A percentile compares a stretch with the other conserved stretches of the same genome.
phyloP scores from a whole-genome alignment of 23 red algal species.

The Gracilariopsis chorda region DNA sequence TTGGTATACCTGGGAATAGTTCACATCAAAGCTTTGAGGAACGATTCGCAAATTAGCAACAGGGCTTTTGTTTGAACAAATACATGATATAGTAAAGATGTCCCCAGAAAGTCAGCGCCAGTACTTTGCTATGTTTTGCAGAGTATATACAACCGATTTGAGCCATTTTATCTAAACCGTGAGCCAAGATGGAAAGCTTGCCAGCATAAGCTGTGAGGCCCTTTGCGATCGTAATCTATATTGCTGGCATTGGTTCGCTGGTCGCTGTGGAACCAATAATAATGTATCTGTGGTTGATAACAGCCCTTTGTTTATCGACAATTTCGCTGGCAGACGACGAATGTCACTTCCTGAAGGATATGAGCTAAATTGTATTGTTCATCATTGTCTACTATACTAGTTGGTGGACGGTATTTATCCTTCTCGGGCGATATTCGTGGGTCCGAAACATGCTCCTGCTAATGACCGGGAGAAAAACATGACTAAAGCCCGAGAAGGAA shows the following conservation, averaged over 20 bases:
- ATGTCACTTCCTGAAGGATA: constrained; percentile 5
- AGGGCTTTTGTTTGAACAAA: neutral
- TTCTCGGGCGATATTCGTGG: neutral
- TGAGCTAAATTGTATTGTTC: neutral
- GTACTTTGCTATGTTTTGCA: neutral
- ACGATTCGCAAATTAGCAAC: neutral
- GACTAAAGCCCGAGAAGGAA: neutral
- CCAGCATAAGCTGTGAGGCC: neutral
- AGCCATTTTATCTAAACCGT: neutral
- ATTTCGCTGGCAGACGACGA: neutral
- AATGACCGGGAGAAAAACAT: neutral
- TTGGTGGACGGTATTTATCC: constrained; percentile 22
- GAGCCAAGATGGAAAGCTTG: constrained; percentile 6
- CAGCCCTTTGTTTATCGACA: neutral
- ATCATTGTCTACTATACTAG: neutral
- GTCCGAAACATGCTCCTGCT: neutral
- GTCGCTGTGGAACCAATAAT: constrained; percentile 24
- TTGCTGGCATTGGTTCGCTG: constrained; percentile 53
- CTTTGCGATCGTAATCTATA: neutral
- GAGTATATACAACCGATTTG: neutral
- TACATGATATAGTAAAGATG: neutral
- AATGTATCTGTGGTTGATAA: neutral
- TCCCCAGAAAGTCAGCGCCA: neutral
- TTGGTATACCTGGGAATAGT: neutral
- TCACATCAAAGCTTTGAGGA: neutral